Evolutionary conservation across 495 filamentous ascomycete genomes (phyloP), one percentile per base, ranked within the genome.

Genomic region (Xylaria longipes): DNA sequence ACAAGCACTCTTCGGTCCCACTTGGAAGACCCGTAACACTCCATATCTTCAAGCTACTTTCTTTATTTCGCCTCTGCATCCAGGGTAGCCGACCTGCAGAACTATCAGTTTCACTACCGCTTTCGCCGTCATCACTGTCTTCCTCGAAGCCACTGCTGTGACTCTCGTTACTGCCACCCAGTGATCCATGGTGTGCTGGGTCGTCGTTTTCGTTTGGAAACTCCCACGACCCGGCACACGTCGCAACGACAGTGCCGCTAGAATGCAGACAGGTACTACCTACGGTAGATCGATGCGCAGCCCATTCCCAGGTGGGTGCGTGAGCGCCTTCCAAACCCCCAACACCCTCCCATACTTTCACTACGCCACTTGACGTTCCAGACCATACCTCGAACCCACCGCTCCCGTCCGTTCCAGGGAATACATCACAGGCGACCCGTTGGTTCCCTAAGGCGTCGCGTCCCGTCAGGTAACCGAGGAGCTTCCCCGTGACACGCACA

Each of bases 381-480:
- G 91, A 93, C 94, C 93, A 97, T 25, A 97, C 83, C 77, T 94
- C 92, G 79, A 90, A 89, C 3, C 89, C 90, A 1, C 81, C 83
- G 1, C 83, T 76, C 8, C 80, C 78, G 5, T 79, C 82, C 5
- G 69, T 70, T 11, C 81, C 80, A 0, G 80, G 78, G 71, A 85
- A 88, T 20, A 95, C 84, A 80, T 97, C 93, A 63, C 94, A 88
- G 25, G 89, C 88, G 70, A 98, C 79, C 43, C 93, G 86, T 82
- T 98, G 95, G 72, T 94, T 94, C 6, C 91, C 93, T 5, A 80
- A 61, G 0, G 93, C 91, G 27, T 87, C 84, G 39, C 96, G 87
- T 0, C 95, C 94, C 17, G 81, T 82, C 64, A 98, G 82, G 81
- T 87, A 90, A 20, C 89, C 90, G 8, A 99, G 82, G 74, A 91